Percentiles rank a stretch among this genome's conserved stretches.
Evolutionary conservation across 768 basidiomycete species (phyloP).

Genomic region (Auricularia sp.): DNA sequence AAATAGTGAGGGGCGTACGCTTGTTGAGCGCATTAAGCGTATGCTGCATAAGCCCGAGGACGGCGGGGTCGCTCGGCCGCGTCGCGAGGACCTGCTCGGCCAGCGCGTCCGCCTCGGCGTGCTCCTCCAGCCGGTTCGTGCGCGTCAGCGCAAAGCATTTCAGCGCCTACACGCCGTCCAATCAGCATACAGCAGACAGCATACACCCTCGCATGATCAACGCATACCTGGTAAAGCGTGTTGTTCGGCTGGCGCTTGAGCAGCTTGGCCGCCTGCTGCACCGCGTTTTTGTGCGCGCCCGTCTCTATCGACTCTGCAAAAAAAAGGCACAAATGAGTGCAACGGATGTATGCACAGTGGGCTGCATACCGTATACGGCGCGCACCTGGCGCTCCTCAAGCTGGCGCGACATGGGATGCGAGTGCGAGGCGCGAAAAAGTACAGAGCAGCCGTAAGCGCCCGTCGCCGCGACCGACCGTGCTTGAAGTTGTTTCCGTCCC

Average conservation of each 20-base stretch:
- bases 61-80: slow-evolving; percentile 64
- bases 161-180: slow-evolving; percentile 42
- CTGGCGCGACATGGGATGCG: background rate
- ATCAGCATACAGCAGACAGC: background rate
- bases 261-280: slow-evolving; percentile 77
- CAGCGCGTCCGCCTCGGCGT: slow-evolving; percentile 52
- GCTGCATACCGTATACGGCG: slow-evolving; percentile 65
- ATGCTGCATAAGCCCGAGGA: slow-evolving; percentile 74
- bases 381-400: slow-evolving; percentile 64
- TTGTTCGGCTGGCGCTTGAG: slow-evolving; percentile 78
- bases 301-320: slow-evolving; percentile 72
- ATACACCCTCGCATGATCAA: background rate
- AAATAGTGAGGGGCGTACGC: slow-evolving; percentile 26
- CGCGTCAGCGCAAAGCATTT: slow-evolving; percentile 80
- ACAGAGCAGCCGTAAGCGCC: background rate
- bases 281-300: slow-evolving; percentile 77
- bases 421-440: background rate
- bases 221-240: slow-evolving; percentile 54
- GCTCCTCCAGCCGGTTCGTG: slow-evolving; percentile 64
- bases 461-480: too few species aligned
- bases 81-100: slow-evolving; percentile 72
- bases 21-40: slow-evolving; percentile 71
- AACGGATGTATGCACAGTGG: background rate
- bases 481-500: too few species aligned
- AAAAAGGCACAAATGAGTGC: slow-evolving; percentile 2